These are phyloP conservation scores for Terfezia boudieri DNA, from an alignment of 495 filamentous ascomycete genomes.

Conservation along the genomic window DNA sequence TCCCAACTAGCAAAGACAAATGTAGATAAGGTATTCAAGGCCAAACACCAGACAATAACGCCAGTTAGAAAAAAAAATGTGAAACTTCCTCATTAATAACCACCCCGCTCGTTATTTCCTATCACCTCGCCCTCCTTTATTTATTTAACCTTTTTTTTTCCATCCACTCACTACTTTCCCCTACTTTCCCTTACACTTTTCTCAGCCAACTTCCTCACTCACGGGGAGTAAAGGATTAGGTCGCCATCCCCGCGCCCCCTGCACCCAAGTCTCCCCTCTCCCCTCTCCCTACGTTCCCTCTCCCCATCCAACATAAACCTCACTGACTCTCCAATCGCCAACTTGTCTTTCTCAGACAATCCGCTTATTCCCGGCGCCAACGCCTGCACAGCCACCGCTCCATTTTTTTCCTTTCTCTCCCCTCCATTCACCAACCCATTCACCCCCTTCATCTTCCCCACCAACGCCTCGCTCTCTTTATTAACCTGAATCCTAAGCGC, in stretches of 20 bases:
- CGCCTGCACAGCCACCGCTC: background rate
- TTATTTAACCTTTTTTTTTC: no score
- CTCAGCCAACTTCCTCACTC: no score
- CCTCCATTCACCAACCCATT: background rate
- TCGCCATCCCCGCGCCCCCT: background rate
- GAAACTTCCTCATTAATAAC: no score
- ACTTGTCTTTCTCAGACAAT: background rate
- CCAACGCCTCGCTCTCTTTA: background rate
- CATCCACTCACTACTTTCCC: no score
- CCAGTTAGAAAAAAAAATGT: no score
- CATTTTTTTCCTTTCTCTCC: background rate
- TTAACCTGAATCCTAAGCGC: background rate
- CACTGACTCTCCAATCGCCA: slow-evolving; percentile 48
- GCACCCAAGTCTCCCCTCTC: slow-evolving; percentile 32
- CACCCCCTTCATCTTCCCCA: background rate
- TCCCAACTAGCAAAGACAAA: no score
- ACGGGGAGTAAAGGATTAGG: no score
- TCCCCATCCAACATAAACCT: slow-evolving; percentile 77
- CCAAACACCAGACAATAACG: no score
- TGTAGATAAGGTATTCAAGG: no score
- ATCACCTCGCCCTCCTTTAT: no score
- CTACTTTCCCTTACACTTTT: no score
- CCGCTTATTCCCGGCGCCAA: slow-evolving; percentile 1
- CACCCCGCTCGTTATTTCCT: no score
- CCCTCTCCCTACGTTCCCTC: slow-evolving; percentile 47